Evolutionary conservation across 2,329 filamentous ascomycete genomes (phyloP).

Genomic region (Coniochaeta hoffmannii): DNA sequence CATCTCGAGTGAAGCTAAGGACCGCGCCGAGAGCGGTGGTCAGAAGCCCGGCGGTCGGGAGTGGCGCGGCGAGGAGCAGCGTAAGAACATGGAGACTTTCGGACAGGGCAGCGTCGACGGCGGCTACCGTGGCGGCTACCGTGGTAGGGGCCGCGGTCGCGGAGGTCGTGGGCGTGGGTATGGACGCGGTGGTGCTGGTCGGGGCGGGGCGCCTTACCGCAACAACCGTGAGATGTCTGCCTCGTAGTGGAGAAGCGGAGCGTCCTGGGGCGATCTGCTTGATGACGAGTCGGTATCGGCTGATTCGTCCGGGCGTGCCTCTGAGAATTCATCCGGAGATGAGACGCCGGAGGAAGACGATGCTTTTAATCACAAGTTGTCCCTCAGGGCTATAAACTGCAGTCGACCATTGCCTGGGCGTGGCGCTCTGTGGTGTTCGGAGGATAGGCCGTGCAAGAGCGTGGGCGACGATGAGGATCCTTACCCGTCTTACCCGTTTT

Average conservation of each 20-base stretch:
- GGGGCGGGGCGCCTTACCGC: slow-evolving; percentile 6
- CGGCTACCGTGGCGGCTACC: slow-evolving; percentile 60
- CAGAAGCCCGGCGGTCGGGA: slow-evolving; percentile 71
- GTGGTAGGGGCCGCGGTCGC: slow-evolving; percentile 66
- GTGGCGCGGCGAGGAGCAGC: slow-evolving; percentile 88
- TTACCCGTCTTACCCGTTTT: no score
- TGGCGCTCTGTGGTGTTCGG: no score
- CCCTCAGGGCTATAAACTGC: no score
- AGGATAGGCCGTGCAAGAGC: no score
- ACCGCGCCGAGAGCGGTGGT: slow-evolving; percentile 66
- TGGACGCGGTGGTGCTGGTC: slow-evolving; percentile 3
- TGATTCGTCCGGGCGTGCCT: neutral
- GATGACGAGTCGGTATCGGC: neutral
- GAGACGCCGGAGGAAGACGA: no score
- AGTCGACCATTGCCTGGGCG: no score
- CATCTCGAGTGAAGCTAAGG: slow-evolving; percentile 88
- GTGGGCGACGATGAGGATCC: no score
- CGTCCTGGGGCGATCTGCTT: neutral
- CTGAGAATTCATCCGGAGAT: no score
- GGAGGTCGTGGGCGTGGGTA: slow-evolving; percentile 28
- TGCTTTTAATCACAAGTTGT: no score
- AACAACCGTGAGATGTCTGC: neutral
- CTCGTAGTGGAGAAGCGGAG: neutral
- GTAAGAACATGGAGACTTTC: slow-evolving; percentile 95
- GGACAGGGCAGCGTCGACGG: slow-evolving; percentile 92